A percentile compares a stretch with the other conserved stretches of the same genome.
These are phyloP conservation scores for Aspergillus wentii DNA, from an alignment of 495 filamentous ascomycete species.

Conservation along the genomic window DNA sequence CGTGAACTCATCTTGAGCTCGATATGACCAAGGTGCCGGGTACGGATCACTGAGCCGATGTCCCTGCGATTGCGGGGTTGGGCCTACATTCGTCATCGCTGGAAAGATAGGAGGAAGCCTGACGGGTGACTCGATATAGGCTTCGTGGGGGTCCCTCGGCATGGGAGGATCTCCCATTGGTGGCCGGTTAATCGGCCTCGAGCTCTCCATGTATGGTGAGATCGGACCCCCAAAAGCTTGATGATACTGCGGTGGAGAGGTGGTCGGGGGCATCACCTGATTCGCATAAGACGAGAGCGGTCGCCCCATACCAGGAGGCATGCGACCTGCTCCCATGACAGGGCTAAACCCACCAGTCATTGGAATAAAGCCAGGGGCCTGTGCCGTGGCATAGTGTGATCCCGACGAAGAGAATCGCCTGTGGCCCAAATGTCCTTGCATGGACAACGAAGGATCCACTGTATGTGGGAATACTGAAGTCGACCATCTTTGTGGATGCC, in stretches of 20 bases:
- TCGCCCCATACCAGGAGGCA: conserved; percentile 25
- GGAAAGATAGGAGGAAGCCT: conserved; percentile 40
- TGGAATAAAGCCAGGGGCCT: conserved; percentile 23
- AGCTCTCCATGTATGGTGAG: conserved; percentile 24
- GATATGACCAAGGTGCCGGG: conserved; percentile 22
- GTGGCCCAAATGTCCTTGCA: conserved; percentile 21
- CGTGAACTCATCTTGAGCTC: conserved; percentile 17
- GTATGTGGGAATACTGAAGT: conserved; percentile 30
- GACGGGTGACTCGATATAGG: conserved; percentile 33
- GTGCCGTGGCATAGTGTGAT: no score
- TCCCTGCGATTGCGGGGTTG: conserved; percentile 19
- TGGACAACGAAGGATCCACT: conserved; percentile 24
- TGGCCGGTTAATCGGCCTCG: conserved; percentile 20
- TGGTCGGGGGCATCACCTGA: conserved; percentile 24
- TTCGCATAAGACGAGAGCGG: conserved; percentile 23
- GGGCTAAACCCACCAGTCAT: conserved; percentile 27
- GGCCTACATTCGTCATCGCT: conserved; percentile 18
- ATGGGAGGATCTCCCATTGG: conserved; percentile 22
- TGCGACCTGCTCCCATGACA: conserved; percentile 17
- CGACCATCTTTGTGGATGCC: conserved; percentile 35
- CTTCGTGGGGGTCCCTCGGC: conserved; percentile 25
- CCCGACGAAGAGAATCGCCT: conserved; percentile 37
- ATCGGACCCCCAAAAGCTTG: conserved; percentile 20
- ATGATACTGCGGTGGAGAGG: conserved; percentile 36
- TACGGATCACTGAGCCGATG: conserved; percentile 40